Evolutionary conservation across 306 rosid genomes (phyloP).

Genomic region (Prunus davidiana): DNA sequence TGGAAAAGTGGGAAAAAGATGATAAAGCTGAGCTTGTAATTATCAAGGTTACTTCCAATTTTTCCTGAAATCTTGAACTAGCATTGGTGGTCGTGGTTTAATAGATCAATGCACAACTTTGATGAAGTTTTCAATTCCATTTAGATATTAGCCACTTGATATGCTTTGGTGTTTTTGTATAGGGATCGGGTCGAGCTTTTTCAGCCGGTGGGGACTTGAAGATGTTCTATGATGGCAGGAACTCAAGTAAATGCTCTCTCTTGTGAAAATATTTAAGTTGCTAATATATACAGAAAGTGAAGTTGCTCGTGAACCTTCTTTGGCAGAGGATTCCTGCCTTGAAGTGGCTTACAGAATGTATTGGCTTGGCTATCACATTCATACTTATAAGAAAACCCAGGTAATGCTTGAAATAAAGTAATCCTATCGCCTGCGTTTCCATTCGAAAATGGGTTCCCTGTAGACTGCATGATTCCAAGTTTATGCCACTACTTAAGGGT

Average conservation of each 20-base stretch:
- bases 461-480: not conserved
- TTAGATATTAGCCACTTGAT: not conserved
- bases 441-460: too few species aligned
- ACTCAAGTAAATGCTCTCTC: constrained; percentile 42
- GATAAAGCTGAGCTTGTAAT: constrained; percentile 67
- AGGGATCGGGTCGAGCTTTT: constrained; percentile 94
- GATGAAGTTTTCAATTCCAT: not conserved
- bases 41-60: constrained; percentile 58
- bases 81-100: not conserved
- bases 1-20: constrained; percentile 92
- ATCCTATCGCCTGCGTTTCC: not conserved
- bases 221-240: constrained; percentile 80
- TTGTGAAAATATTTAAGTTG: not conserved
- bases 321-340: constrained; percentile 81
- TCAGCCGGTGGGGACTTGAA: constrained; percentile 94
- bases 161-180: constrained; percentile 1
- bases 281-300: not conserved
- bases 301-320: constrained; percentile 18
- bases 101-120: not conserved
- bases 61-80: not conserved
- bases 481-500: constrained; percentile 8
- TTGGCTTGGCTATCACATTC: constrained; percentile 92
- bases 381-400: constrained; percentile 81
- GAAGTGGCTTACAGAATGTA: constrained; percentile 88
- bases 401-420: constrained; percentile 27